These are phyloP conservation scores for Moringa oleifera DNA, from an alignment of 345 rosid genomes.

Conservation along the genomic window DNA sequence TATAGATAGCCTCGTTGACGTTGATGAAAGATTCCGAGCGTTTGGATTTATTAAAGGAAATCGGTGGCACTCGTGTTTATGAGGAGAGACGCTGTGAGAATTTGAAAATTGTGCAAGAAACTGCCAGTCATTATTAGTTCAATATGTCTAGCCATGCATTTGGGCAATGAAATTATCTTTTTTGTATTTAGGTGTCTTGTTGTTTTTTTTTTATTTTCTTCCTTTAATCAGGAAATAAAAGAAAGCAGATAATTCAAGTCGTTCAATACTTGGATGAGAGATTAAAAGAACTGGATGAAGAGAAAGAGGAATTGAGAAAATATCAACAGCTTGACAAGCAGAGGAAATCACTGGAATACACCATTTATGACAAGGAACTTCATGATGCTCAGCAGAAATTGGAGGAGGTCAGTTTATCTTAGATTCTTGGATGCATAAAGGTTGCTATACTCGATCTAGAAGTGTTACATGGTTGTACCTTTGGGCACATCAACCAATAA, in stretches of 20 bases:
- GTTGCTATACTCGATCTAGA: not conserved
- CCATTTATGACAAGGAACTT: conserved; percentile 94
- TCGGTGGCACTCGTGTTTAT: conserved; percentile 97
- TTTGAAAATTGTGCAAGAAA: conserved; percentile 95
- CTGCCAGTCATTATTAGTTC: conserved; percentile 44
- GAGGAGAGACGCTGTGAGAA: conserved; percentile 99
- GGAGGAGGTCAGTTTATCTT: conserved; percentile 69
- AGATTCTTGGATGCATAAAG: too few relatives aligned
- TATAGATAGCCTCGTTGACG: conserved; percentile 86
- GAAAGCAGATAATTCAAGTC: conserved; percentile 96
- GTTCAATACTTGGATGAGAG: conserved; percentile 96
- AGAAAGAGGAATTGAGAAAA: conserved; percentile 91
- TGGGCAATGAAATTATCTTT: not conserved
- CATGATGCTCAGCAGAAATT: conserved; percentile 72
- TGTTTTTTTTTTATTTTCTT: conserved; percentile 4
- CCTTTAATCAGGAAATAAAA: conserved; percentile 63
- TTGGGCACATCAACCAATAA: not conserved
- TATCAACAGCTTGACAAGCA: conserved; percentile 98
- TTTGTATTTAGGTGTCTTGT: not conserved
- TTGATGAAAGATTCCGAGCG: conserved; percentile 97
- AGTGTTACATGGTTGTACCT: not conserved
- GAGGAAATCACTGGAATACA: conserved; percentile 90
- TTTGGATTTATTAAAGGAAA: conserved; percentile 90
- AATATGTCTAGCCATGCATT: not conserved
- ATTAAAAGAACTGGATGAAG: conserved; percentile 90